These are phyloP conservation scores for Rhizopogon roseolus DNA, from an alignment of 768 basidiomycete genomes.

Conservation along the genomic window DNA sequence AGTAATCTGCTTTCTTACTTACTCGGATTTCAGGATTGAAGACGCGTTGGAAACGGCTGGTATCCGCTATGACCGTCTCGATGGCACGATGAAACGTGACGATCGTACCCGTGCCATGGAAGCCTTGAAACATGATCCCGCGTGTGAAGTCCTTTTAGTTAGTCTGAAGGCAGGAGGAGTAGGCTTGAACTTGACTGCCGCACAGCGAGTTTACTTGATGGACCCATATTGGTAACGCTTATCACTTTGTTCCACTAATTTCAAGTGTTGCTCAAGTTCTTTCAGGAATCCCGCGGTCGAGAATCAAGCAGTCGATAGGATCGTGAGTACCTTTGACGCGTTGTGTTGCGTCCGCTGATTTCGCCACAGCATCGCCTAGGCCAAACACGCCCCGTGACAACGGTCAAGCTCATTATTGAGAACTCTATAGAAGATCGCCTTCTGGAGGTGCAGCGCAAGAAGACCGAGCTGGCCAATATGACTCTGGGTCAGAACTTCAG, in stretches of 20 bases:
- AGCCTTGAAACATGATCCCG: conserved; percentile 82
- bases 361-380: conserved; percentile 82
- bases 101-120: conserved; percentile 92
- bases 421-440: conserved; percentile 91
- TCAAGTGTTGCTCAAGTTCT: conserved; percentile 1
- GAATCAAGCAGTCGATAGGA: conserved; percentile 97
- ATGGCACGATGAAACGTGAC: conserved; percentile 97
- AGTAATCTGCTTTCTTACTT: conserved; percentile 1
- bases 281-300: conserved; percentile 93
- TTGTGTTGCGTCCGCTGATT: not conserved
- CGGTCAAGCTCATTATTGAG: conserved; percentile 90
- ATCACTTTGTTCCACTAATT: not conserved
- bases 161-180: conserved; percentile 97
- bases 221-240: conserved; percentile 85
- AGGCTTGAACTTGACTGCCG: conserved; percentile 92
- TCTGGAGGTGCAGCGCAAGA: conserved; percentile 91
- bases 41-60: conserved; percentile 79
- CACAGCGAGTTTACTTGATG: conserved; percentile 91
- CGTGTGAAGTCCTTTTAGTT: conserved; percentile 90
- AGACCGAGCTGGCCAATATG: conserved; percentile 91
- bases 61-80: conserved; percentile 88
- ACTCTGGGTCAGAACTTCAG: conserved; percentile 83
- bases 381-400: conserved; percentile 87
- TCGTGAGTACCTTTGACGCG: conserved; percentile 49
- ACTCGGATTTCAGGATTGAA: conserved; percentile 57